These are phyloP conservation scores for Medicago lupulina DNA, from an alignment of 306 rosid genomes.

Conservation along the genomic window DNA sequence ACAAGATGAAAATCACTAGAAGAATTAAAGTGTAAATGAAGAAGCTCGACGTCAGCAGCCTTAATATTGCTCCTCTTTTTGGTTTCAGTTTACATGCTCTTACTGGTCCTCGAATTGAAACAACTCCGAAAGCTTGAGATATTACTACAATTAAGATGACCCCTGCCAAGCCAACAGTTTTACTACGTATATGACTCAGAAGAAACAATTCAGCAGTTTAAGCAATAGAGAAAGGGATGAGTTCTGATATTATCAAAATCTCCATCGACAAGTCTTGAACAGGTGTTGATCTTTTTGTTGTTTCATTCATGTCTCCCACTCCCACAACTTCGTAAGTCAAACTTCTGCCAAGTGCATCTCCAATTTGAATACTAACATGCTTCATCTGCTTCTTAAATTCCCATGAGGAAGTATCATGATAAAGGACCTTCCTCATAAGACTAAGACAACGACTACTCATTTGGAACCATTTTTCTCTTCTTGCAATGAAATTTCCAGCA, in stretches of 20 bases:
- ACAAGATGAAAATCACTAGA: not conserved
- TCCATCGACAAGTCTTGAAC: not conserved
- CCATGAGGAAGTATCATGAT: not conserved
- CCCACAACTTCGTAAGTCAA: conserved; percentile 24
- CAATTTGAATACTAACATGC: not conserved
- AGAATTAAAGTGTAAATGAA: not conserved
- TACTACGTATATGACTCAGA: no score
- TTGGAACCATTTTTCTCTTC: not conserved
- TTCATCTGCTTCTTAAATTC: conserved; percentile 19
- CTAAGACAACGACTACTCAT: not conserved
- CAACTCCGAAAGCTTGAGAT: not conserved
- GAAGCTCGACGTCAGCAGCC: not conserved
- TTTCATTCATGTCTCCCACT: not conserved
- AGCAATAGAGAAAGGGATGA: not conserved
- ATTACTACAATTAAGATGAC: not conserved
- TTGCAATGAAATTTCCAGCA: not conserved
- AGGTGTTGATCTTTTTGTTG: not conserved
- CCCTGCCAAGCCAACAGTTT: no score
- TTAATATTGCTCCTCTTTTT: not conserved
- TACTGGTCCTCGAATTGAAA: not conserved
- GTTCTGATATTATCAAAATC: not conserved
- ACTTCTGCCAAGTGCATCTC: conserved; percentile 20
- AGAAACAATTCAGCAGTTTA: no score
- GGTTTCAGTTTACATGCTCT: not conserved
- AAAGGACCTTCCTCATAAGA: not conserved